These are phyloP conservation scores for Adenanthera pavonina DNA, from an alignment of 306 rosid genomes.

Conservation along the genomic window DNA sequence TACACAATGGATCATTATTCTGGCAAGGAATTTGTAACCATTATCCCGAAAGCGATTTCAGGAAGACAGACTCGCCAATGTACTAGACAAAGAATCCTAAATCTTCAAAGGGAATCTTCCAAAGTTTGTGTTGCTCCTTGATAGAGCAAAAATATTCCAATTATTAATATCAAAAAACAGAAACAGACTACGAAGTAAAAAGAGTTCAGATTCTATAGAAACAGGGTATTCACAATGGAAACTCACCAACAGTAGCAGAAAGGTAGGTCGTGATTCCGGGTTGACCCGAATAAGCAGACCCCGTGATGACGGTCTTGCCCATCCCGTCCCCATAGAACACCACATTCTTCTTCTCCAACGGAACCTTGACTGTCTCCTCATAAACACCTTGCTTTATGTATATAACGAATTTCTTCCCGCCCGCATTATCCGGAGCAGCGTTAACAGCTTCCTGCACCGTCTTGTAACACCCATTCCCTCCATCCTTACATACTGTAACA, in stretches of 20 bases:
- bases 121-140: no score
- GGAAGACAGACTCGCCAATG: neutral
- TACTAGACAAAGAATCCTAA: neutral
- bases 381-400: constrained; percentile 73
- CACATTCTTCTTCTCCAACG: constrained; percentile 71
- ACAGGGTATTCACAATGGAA: no score
- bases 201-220: neutral
- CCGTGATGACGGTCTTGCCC: constrained; percentile 81
- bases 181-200: neutral
- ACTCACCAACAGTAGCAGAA: constrained; percentile 82
- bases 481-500: constrained; percentile 67
- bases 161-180: neutral
- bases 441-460: constrained; percentile 86
- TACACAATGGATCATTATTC: neutral
- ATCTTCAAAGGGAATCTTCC: neutral
- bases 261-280: constrained; percentile 66
- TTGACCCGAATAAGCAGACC: constrained; percentile 62
- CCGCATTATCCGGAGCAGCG: constrained; percentile 55
- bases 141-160: neutral
- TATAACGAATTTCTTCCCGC: constrained; percentile 61
- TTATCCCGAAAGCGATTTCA: neutral
- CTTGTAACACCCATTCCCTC: constrained; percentile 47
- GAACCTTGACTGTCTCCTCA: constrained; percentile 82
- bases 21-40: neutral
- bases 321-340: constrained; percentile 84